Evolutionary conservation across 2,329 filamentous ascomycete genomes (phyloP), one percentile per base, ranked within the genome.

Genomic region (Dactylellina drechsleri): DNA sequence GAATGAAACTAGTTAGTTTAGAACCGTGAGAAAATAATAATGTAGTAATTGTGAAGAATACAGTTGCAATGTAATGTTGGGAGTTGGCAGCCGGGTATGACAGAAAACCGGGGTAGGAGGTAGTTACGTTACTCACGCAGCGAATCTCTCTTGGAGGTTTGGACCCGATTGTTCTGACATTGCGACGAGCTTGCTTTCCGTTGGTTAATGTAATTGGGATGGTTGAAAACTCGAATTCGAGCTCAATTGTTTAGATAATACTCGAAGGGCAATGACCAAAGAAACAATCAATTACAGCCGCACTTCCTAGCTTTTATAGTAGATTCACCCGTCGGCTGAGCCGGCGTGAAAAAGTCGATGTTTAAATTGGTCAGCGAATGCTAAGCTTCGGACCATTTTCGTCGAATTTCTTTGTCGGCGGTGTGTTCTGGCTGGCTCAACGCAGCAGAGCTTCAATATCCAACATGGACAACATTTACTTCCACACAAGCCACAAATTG

Each of bases 51-150:
- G 6, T 36, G 2, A 10, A 36, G 31, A 10, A 36, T 36, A 10
- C 31, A 10, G 31, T 10, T 36, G 23, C n/a, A 7, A 47, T 47
- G 12, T 10, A 54, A 56, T 18, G 28, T n/a, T 41, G 16, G 10
- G n/a, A 15, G 6, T 54, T 15, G 31, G 16, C 8, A 18, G 40
- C 53, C 13, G 16, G 7, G 40, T 40, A 31, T 4, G 28, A 16
- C 31, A 36, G 26, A 28, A 36, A 36, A 36, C 5, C 31, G 31
- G 31, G 31, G 31, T 36, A 36, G 23, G 23, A 23, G 23, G 23
- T 23, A 23, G 49, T 53, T 71, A 64, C 66, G 49, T 53, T 71
- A 64, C 66, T 26, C 58, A 71, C 66, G 66, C 66, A 23, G 66
- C 66, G 53, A 71, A 71, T 15, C 28, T 47, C 52, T 65, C 66